A percentile compares a stretch with the other conserved stretches of the same genome.
Conservation (phyloP, 192 early-diverging fungal genomes). For the Coemansia sp. region DNA sequence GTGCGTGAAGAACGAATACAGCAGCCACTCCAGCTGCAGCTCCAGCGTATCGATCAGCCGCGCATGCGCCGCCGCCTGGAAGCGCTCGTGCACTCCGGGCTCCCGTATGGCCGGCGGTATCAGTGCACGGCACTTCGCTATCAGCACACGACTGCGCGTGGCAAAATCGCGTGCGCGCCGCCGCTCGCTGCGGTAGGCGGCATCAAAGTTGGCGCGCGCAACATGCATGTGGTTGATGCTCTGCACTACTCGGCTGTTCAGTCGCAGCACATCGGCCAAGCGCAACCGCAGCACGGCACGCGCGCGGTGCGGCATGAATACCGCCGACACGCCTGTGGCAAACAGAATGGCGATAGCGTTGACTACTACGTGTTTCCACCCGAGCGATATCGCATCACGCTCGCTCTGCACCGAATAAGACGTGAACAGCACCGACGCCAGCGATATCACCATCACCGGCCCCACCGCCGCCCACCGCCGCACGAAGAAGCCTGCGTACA, state of each 20-base stretch:
- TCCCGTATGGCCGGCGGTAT: constrained; percentile 25
- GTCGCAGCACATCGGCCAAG: constrained; percentile 29
- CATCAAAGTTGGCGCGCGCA: constrained; percentile 33
- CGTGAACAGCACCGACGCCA: constrained; percentile 34
- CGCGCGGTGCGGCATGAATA: constrained; percentile 49
- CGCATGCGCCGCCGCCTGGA: constrained; percentile 27
- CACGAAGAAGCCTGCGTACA: constrained; percentile 30
- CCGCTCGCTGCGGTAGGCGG: constrained; percentile 22
- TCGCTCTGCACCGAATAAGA: constrained; percentile 7
- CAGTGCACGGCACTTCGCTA: constrained; percentile 32
- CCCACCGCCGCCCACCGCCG: constrained; percentile 18
- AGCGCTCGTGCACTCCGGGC: constrained; percentile 44
- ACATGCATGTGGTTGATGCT: constrained; percentile 47
- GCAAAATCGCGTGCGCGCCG: constrained; percentile 16
- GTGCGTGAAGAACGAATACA: constrained; percentile 47
- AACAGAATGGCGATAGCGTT: constrained; percentile 40
- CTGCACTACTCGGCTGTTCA: constrained; percentile 34
- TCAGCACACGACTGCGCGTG: constrained; percentile 23
- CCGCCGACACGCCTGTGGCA: constrained; percentile 27
- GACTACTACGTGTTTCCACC: constrained; percentile 40
- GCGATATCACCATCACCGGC: constrained; percentile 41
- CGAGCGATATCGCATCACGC: constrained; percentile 17
- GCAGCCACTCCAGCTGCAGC: constrained; percentile 45
- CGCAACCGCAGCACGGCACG: constrained; percentile 34
- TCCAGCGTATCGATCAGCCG: constrained; percentile 39